Percentiles rank a stretch among this genome's conserved stretches.
phyloP scores from a whole-genome alignment of 164 flowering plant species.

The Liquidambar formosana region DNA sequence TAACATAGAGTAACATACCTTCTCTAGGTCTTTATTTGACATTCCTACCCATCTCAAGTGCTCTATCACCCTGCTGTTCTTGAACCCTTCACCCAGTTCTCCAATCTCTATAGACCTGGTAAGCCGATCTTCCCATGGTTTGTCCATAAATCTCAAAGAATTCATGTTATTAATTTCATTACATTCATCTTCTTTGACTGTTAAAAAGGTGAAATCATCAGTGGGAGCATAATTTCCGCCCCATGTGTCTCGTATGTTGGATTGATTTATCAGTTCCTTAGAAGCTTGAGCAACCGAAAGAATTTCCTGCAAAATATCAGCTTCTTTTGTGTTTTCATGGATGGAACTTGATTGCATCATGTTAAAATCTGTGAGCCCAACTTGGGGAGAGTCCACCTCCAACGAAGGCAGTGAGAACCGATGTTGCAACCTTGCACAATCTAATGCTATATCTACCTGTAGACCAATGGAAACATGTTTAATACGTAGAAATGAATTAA shows the following conservation, averaged over 20 bases:
- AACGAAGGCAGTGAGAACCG: slow-evolving; percentile 65
- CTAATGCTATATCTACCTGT: slow-evolving; percentile 78
- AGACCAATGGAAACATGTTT: background rate
- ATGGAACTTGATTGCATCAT: slow-evolving; percentile 21
- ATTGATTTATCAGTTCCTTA: slow-evolving; percentile 43
- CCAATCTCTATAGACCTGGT: slow-evolving; percentile 42
- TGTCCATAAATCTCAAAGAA: slow-evolving; percentile 23
- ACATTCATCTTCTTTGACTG: slow-evolving; percentile 10
- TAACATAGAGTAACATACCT: slow-evolving; percentile 34
- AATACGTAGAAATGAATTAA: too few relatives aligned
- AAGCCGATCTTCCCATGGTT: slow-evolving; percentile 30
- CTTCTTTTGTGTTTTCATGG: slow-evolving; percentile 19
- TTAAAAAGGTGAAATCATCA: slow-evolving; percentile 39
- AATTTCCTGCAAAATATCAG: slow-evolving; percentile 62
- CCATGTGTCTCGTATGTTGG: slow-evolving; percentile 33
- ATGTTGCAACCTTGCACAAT: slow-evolving; percentile 82
- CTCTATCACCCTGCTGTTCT: slow-evolving; percentile 48
- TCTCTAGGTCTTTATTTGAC: slow-evolving; percentile 58
- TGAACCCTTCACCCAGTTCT: slow-evolving; percentile 39
- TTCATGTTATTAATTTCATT: slow-evolving; percentile 19
- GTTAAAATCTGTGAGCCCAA: slow-evolving; percentile 23
- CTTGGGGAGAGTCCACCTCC: slow-evolving; percentile 58
- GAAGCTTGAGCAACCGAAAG: slow-evolving; percentile 71
- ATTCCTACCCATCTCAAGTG: slow-evolving; percentile 76
- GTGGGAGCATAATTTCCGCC: slow-evolving; percentile 26